Evolutionary conservation across 2,329 filamentous ascomycete species (phyloP), one percentile per base, ranked within the genome.

Genomic region (Zarea fungicola): DNA sequence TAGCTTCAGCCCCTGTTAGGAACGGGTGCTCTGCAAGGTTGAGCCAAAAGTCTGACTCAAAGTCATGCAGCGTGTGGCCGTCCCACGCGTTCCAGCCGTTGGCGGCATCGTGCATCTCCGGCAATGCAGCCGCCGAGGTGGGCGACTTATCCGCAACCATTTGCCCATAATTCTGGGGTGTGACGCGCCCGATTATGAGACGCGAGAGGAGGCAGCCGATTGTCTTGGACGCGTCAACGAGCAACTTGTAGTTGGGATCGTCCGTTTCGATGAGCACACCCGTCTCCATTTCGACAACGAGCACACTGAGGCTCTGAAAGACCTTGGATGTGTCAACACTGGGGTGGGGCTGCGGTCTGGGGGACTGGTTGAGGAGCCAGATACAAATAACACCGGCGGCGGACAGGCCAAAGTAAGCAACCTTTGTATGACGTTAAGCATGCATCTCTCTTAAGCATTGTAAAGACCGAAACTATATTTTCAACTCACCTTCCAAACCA

Each of bases 171-270:
- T 32, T 32, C 35, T 32, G 44, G 16, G 26, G 34, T 19, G 39
- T 23, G 23, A 49, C 31, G 34, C 48, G 40, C 14, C 41, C 48
- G 23, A 39, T 32, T 25, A 50, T 39, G 26, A 50, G 41, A 8
- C 42, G 31, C 25, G 25, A 39, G 16, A 50, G 41, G n/a, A 50
- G 48, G 28, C 48, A 45, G 28, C 41, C 48, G 3, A 57, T 57
- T 5, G 53, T 56, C 39, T 52, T 51, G 8, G 53, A 51, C 3
- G 55, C 55, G n/a, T 52, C 47, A 6, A 52, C 41, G 5, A 57
- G 49, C 18, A 57, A 54, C 18, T 54, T 54, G 25, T 55, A 57
- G 37, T 56, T 56, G 13, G 55, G 51, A 21, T 57, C 55, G n/a
- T 54, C 54, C 4, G 49, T 36, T 14, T 49, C 32, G 18, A 56